phyloP scores from a whole-genome alignment of 2,329 filamentous ascomycete species.

The Lecanoromycetidae sp. region DNA sequence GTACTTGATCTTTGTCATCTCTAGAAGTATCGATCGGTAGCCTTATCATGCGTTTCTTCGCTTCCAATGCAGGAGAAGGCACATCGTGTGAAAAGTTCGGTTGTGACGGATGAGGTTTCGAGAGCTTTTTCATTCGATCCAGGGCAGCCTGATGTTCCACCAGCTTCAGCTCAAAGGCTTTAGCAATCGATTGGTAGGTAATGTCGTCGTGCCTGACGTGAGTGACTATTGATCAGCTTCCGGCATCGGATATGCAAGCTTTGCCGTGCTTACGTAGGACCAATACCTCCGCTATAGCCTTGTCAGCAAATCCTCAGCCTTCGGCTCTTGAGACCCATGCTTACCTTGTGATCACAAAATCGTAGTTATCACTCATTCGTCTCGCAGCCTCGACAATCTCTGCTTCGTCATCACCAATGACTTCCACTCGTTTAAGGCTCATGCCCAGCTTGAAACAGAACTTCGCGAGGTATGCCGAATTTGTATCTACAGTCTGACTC shows the following conservation, averaged over 20 bases:
- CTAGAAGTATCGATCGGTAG: slow-evolving; percentile 62
- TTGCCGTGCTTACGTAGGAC: slow-evolving; percentile 60
- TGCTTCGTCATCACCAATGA: slow-evolving; percentile 80
- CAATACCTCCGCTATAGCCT: slow-evolving; percentile 71
- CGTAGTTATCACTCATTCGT: slow-evolving; percentile 80
- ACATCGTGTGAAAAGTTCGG: slow-evolving; percentile 73
- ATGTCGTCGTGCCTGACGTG: slow-evolving; percentile 90
- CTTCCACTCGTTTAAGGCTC: slow-evolving; percentile 72
- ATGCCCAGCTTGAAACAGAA: slow-evolving; percentile 55
- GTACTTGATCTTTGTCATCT: slow-evolving; percentile 55
- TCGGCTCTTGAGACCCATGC: background rate
- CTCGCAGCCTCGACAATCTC: slow-evolving; percentile 81
- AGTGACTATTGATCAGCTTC: slow-evolving; percentile 1
- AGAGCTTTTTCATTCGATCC: slow-evolving; percentile 70
- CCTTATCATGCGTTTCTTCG: slow-evolving; percentile 82
- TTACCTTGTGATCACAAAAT: slow-evolving; percentile 69
- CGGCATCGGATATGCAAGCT: background rate
- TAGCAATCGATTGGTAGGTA: slow-evolving; percentile 86
- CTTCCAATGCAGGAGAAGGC: slow-evolving; percentile 63
- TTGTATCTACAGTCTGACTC: slow-evolving; percentile 51
- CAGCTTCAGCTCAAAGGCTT: slow-evolving; percentile 68
- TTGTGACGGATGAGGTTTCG: slow-evolving; percentile 59
- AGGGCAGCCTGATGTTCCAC: slow-evolving; percentile 66
- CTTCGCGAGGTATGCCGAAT: slow-evolving; percentile 52
- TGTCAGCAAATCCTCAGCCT: slow-evolving; percentile 5